Conservation (phyloP, 192 early-diverging fungal genomes). For the Neocallimastix lanati region DNA sequence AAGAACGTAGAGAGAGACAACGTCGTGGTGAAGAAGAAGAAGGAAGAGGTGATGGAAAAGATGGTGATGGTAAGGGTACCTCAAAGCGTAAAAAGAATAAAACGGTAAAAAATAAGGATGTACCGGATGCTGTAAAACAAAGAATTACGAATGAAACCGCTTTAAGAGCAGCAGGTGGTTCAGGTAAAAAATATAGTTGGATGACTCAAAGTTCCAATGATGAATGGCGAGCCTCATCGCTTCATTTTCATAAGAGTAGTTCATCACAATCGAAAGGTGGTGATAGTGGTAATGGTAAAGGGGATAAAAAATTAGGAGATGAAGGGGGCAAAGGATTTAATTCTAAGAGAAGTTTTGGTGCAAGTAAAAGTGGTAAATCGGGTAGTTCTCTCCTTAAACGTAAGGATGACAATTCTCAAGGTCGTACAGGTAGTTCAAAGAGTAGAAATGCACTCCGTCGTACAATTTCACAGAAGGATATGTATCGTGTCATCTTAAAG, state of each 20-base stretch:
- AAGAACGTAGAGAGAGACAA: not conserved
- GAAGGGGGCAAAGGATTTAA: not conserved
- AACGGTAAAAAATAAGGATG: constrained; percentile 14
- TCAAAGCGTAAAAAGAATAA: constrained; percentile 19
- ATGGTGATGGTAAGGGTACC: constrained; percentile 14
- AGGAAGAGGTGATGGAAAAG: constrained; percentile 7
- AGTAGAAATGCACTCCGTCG: not conserved
- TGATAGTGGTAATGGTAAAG: not conserved
- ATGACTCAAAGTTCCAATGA: constrained; percentile 16
- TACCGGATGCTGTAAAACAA: constrained; percentile 24
- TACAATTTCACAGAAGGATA: not conserved
- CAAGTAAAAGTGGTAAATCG: not conserved
- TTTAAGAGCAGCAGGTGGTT: constrained; percentile 27
- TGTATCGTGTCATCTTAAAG: not conserved
- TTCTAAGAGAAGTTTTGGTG: not conserved
- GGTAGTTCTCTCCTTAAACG: not conserved
- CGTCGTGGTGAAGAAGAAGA: constrained; percentile 7
- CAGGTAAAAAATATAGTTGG: constrained; percentile 24
- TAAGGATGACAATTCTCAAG: not conserved
- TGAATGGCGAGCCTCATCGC: not conserved
- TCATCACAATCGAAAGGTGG: not conserved
- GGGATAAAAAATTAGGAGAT: not conserved
- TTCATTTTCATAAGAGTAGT: not conserved
- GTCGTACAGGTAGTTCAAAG: not conserved
- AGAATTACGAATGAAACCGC: constrained; percentile 39